phyloP scores from a whole-genome alignment of 192 early-diverging fungal genomes.

The Backusella psychrophila region DNA sequence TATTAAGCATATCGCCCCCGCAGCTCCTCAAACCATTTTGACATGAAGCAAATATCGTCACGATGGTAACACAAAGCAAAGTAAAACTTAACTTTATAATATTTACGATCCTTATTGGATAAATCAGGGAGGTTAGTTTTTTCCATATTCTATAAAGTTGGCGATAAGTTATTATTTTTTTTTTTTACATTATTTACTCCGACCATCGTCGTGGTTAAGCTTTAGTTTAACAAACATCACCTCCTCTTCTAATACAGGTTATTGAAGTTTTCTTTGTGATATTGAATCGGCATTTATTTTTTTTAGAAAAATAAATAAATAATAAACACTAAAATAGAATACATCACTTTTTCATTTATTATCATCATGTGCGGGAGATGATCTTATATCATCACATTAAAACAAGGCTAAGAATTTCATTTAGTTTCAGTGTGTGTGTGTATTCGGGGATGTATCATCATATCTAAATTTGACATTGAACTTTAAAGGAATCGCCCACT shows the following conservation, averaged over 20 bases:
- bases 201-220: not conserved
- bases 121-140: not conserved
- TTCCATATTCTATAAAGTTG: slow-evolving; percentile 9
- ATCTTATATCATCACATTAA: not conserved
- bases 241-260: slow-evolving; percentile 9
- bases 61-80: not conserved
- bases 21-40: slow-evolving; percentile 1
- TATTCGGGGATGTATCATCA: not conserved
- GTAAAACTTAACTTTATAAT: slow-evolving; percentile 8
- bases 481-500: not conserved
- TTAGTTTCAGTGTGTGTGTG: not conserved
- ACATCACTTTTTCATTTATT: not conserved
- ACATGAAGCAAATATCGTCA: slow-evolving; percentile 8
- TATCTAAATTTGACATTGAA: slow-evolving; percentile 8
- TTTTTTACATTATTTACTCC: not conserved
- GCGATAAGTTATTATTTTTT: slow-evolving; percentile 2
- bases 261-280: not conserved
- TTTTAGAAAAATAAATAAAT: not conserved
- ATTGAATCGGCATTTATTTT: not conserved
- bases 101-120: slow-evolving; percentile 4
- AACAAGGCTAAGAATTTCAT: not conserved
- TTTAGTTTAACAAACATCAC: slow-evolving; percentile 4
- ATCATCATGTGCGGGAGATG: not conserved
- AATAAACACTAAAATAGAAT: not conserved
- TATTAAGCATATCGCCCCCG: not conserved